These are phyloP conservation scores for Backusella macrospora DNA, from an alignment of 192 early-diverging fungal genomes.

Conservation along the genomic window DNA sequence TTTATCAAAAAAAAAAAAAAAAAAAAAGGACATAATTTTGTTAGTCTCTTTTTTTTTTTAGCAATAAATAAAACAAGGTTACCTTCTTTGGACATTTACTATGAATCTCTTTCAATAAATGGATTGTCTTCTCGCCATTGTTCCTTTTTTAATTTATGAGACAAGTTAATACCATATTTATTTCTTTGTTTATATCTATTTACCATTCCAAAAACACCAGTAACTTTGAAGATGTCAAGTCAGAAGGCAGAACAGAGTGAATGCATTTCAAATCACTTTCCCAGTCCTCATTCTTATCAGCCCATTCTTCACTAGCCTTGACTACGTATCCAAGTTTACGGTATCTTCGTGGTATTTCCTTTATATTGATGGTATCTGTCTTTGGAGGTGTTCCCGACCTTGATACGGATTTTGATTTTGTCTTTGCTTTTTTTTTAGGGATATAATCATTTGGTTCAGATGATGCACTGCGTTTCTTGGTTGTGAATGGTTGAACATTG, in stretches of 20 bases:
- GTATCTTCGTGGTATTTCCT: not conserved
- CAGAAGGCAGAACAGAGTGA: not conserved
- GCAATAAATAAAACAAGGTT: not conserved
- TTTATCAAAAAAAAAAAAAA: not conserved
- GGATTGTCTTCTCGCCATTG: conserved; percentile 14
- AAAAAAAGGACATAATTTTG: not conserved
- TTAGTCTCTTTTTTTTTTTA: not conserved
- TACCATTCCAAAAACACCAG: conserved; percentile 7
- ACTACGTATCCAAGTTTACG: not conserved
- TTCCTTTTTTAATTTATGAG: conserved; percentile 1
- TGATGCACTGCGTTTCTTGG: not conserved
- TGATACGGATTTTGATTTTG: not conserved
- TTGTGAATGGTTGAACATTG: not conserved
- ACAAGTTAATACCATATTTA: not conserved
- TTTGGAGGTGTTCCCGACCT: not conserved
- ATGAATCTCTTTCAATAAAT: conserved; percentile 18
- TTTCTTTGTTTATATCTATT: not conserved
- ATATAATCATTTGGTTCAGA: not conserved
- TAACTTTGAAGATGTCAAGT: not conserved
- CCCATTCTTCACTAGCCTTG: not conserved
- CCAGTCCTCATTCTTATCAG: not conserved
- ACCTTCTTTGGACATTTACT: conserved; percentile 9
- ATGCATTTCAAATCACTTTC: not conserved
- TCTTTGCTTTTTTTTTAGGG: not conserved
- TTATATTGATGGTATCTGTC: not conserved